phyloP scores from a whole-genome alignment of 164 flowering plant genomes.

The Aristolochia contorta region DNA sequence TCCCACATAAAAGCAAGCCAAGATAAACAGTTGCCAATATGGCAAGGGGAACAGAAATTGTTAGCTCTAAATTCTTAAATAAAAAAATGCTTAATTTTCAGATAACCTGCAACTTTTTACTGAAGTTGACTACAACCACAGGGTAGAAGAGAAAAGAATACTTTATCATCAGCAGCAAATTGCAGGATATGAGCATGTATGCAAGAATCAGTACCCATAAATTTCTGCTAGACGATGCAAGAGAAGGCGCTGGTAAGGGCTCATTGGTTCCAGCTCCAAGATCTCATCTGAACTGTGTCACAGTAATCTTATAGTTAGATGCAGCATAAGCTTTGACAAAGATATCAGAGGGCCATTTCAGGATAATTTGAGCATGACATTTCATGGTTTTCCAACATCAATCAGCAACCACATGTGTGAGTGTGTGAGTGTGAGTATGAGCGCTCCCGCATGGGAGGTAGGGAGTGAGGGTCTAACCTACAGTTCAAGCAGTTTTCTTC shows the following conservation, averaged over 20 bases:
- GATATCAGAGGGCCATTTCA: background rate
- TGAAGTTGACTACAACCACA: background rate
- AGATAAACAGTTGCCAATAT: background rate
- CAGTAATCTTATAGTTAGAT: conserved; percentile 5
- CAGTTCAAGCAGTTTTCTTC: no score
- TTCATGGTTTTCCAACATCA: no score
- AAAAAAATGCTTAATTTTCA: no score
- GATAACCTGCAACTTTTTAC: no score
- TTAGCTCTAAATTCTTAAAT: no score
- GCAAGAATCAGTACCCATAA: conserved; percentile 48
- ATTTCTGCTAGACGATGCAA: conserved; percentile 95
- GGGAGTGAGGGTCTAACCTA: no score
- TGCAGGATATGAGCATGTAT: background rate
- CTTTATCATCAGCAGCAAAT: background rate
- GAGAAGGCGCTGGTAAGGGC: conserved; percentile 74
- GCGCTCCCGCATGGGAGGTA: no score
- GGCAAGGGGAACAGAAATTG: no score
- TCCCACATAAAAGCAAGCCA: background rate
- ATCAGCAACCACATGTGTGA: no score
- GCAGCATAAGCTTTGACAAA: background rate
- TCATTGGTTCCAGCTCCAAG: conserved; percentile 80
- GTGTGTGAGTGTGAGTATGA: no score
- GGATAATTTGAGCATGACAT: no score
- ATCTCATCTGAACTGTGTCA: conserved; percentile 53
- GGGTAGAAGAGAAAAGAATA: background rate